phyloP scores from a whole-genome alignment of 176 grass and related monocot species.

The Bromus sterilis region DNA sequence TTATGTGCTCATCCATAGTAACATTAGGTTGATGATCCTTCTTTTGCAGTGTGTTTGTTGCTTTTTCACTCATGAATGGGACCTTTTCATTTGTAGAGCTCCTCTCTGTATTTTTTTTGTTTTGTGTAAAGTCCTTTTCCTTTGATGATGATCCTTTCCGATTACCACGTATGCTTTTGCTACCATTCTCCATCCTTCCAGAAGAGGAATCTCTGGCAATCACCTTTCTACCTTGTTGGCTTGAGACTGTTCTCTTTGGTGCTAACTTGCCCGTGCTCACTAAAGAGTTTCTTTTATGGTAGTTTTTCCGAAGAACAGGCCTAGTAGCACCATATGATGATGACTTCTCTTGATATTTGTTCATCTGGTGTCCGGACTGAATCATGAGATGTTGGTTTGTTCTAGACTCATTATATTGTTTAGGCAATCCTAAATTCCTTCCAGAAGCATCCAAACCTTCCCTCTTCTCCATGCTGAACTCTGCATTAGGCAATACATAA shows the following conservation, averaged over 20 bases:
- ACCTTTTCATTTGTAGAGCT: slow-evolving; percentile 45
- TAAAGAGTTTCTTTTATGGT: slow-evolving; percentile 86
- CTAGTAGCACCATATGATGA: slow-evolving; percentile 31
- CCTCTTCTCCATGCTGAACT: slow-evolving; percentile 81
- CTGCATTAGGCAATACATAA: slow-evolving; percentile 69
- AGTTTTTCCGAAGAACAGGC: slow-evolving; percentile 64
- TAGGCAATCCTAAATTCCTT: slow-evolving; percentile 40
- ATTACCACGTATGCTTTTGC: slow-evolving; percentile 38
- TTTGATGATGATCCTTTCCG: slow-evolving; percentile 46
- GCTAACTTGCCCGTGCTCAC: slow-evolving; percentile 41
- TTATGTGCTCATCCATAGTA: slow-evolving; percentile 60
- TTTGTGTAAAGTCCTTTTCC: slow-evolving; percentile 79
- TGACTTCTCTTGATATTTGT: slow-evolving; percentile 58
- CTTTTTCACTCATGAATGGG: slow-evolving; percentile 32
- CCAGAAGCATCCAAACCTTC: slow-evolving; percentile 46
- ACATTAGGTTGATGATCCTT: slow-evolving; percentile 51
- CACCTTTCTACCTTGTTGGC: slow-evolving; percentile 58
- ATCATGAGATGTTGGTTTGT: slow-evolving; percentile 43
- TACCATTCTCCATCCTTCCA: slow-evolving; percentile 47
- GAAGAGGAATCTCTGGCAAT: slow-evolving; percentile 48
- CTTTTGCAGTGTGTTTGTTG: slow-evolving; percentile 24
- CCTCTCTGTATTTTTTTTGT: slow-evolving; percentile 72
- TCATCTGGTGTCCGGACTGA: slow-evolving; percentile 47
- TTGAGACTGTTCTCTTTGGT: slow-evolving; percentile 34
- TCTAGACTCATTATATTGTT: slow-evolving; percentile 52